These are phyloP conservation scores for Leptomonas seymouri DNA, from an alignment of 208 protist genomes.

Conservation along the genomic window DNA sequence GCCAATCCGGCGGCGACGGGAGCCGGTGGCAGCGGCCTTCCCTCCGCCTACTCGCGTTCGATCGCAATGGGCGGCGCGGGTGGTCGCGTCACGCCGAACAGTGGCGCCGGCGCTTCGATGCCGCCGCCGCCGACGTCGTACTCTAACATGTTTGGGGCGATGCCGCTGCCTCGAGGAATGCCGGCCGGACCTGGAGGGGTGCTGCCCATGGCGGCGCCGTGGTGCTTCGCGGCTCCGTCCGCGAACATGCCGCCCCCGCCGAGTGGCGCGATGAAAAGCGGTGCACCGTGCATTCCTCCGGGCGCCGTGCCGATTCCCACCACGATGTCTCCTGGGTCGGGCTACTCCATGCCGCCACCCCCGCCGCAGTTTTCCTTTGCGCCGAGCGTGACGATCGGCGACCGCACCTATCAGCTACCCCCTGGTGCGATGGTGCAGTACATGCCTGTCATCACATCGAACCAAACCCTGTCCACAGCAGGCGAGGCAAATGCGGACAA, in stretches of 20 bases:
- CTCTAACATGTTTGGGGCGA: constrained; percentile 18
- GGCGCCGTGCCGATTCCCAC: constrained; percentile 7
- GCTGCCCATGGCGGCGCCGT: constrained; percentile 22
- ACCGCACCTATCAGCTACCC: constrained; percentile 59
- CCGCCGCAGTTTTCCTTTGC: constrained; percentile 43
- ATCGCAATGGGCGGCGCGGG: constrained; percentile 6
- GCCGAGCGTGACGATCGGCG: constrained; percentile 56
- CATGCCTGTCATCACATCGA: constrained; percentile 57
- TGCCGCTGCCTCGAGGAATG: constrained; percentile 15
- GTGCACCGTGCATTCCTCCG: constrained; percentile 10
- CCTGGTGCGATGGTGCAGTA: constrained; percentile 59
- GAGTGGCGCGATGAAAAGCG: constrained; percentile 18
- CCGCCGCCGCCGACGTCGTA: constrained; percentile 13
- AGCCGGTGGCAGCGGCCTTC: not conserved
- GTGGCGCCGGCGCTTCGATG: not conserved
- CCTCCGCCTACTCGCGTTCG: not conserved
- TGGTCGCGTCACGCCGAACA: not conserved
- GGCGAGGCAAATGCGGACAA: constrained; percentile 8
- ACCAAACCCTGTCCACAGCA: constrained; percentile 1
- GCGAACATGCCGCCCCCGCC: constrained; percentile 16
- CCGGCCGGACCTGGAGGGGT: not conserved
- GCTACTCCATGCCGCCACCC: constrained; percentile 19
- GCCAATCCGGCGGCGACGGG: too few species aligned
- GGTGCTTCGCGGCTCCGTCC: constrained; percentile 15
- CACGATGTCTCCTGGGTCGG: not conserved